phyloP scores from a whole-genome alignment of 2,329 filamentous ascomycete genomes.

The Exophiala sp. region DNA sequence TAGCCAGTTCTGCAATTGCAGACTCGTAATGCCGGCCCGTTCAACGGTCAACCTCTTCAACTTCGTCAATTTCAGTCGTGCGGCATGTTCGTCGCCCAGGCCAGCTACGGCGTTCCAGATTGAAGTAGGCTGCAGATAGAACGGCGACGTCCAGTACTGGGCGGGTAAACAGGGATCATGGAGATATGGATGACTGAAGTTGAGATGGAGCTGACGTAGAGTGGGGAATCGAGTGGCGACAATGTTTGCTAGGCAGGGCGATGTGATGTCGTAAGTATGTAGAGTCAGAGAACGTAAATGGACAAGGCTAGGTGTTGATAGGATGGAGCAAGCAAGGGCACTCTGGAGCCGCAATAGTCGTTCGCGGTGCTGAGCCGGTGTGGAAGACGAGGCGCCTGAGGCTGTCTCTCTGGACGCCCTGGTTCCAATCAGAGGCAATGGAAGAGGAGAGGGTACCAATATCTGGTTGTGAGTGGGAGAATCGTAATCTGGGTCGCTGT shows the following conservation, averaged over 20 bases:
- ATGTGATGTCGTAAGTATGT: constrained; percentile 30
- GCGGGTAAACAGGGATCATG: constrained; percentile 32
- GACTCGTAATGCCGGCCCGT: constrained; percentile 34
- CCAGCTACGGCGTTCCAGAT: constrained; percentile 34
- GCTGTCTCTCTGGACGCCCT: constrained; percentile 7
- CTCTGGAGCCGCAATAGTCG: constrained; percentile 23
- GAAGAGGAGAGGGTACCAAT: constrained; percentile 8
- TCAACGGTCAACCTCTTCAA: constrained; percentile 33
- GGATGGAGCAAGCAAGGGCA: constrained; percentile 12
- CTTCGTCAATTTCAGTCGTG: constrained; percentile 25
- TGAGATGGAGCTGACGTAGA: constrained; percentile 33
- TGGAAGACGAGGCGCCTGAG: constrained; percentile 9
- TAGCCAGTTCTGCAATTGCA: constrained; percentile 34
- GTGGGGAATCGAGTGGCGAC: constrained; percentile 32
- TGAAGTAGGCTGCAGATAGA: constrained; percentile 23
- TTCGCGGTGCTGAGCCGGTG: constrained; percentile 11
- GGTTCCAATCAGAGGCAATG: constrained; percentile 2
- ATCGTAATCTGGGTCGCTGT: not conserved
- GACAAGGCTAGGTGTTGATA: constrained; percentile 6
- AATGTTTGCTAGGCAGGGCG: constrained; percentile 32
- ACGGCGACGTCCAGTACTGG: constrained; percentile 30
- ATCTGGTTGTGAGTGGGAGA: constrained; percentile 11
- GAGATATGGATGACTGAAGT: constrained; percentile 35
- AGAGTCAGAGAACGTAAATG: constrained; percentile 21
- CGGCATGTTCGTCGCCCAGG: constrained; percentile 27